Evolutionary conservation across 2,329 filamentous ascomycete species (phyloP).

Genomic region (Monilinia aucupariae): DNA sequence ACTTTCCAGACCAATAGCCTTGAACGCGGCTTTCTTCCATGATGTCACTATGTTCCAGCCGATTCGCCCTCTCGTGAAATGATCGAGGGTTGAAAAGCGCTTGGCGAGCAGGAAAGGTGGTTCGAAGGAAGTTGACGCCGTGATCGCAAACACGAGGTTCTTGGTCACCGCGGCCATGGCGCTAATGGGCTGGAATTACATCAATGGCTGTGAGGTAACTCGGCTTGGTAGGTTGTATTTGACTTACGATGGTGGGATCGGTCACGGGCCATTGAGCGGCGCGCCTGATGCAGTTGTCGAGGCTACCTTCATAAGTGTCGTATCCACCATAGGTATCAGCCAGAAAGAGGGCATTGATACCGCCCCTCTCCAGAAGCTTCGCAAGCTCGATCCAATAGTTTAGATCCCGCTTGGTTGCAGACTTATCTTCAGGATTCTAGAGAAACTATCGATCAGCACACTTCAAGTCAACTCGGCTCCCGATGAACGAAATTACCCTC

Average conservation of each 20-base stretch:
- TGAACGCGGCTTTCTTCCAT: slow-evolving; percentile 58
- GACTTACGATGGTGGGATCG: slow-evolving; percentile 55
- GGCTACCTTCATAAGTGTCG: slow-evolving; percentile 56
- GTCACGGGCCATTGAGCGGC: slow-evolving; percentile 67
- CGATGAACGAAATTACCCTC: slow-evolving; percentile 45
- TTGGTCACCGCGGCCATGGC: slow-evolving; percentile 64
- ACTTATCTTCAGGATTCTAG: slow-evolving; percentile 56
- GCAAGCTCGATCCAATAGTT: slow-evolving; percentile 61
- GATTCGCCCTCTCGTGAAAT: slow-evolving; percentile 56
- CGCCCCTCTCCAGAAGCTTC: slow-evolving; percentile 54
- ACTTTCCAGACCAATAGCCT: slow-evolving; percentile 54
- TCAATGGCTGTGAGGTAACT: background rate
- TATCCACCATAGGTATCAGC: slow-evolving; percentile 57
- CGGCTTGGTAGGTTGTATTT: background rate
- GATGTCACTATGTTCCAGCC: slow-evolving; percentile 63
- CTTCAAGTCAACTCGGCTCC: background rate
- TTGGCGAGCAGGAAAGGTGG: slow-evolving; percentile 62
- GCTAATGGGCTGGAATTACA: slow-evolving; percentile 46
- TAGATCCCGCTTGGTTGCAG: slow-evolving; percentile 54
- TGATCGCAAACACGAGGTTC: slow-evolving; percentile 61
- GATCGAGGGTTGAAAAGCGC: slow-evolving; percentile 61
- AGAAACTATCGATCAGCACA: background rate
- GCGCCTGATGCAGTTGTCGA: slow-evolving; percentile 54
- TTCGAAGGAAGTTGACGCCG: slow-evolving; percentile 59
- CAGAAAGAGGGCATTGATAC: slow-evolving; percentile 60